Percentiles rank a stretch among this genome's conserved stretches.
phyloP scores from a whole-genome alignment of 2,329 filamentous ascomycete species.

The Aspergillus sp. region DNA sequence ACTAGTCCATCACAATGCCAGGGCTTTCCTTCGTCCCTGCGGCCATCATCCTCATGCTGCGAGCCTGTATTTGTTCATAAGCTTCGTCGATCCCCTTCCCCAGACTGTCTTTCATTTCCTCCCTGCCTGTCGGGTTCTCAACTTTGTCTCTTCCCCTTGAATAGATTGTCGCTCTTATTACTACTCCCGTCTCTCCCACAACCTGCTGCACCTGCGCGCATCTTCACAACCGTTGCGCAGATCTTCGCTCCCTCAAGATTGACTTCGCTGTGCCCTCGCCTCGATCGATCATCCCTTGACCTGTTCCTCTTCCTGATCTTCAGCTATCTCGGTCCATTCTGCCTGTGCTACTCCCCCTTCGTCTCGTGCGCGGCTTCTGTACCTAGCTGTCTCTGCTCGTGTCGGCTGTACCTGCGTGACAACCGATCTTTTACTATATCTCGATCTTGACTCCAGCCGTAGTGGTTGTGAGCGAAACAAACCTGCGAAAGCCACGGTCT shows the following conservation, averaged over 20 bases:
- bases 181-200: conserved; percentile 20
- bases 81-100: conserved; percentile 49
- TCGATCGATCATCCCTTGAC: not conserved
- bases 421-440: conserved; percentile 15
- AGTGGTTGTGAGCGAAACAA: conserved; percentile 11
- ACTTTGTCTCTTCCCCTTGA: conserved; percentile 19
- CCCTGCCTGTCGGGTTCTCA: conserved; percentile 23
- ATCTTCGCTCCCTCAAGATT: conserved; percentile 19
- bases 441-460: conserved; percentile 20
- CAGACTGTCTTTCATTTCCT: conserved; percentile 37
- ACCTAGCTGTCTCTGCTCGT: not conserved
- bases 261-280: conserved; percentile 17
- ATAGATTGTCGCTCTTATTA: conserved; percentile 17
- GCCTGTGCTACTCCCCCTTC: not conserved
- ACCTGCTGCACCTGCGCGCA: conserved; percentile 17
- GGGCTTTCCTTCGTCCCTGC: conserved; percentile 35
- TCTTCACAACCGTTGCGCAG: conserved; percentile 19
- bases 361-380: not conserved
- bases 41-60: conserved; percentile 34
- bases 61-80: conserved; percentile 47
- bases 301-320: conserved; percentile 12
- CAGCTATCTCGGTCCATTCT: not conserved
- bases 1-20: conserved; percentile 34
- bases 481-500: not conserved
- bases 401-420: conserved; percentile 7